phyloP scores from a whole-genome alignment of 192 early-diverging fungal species.

The Podila verticillata region DNA sequence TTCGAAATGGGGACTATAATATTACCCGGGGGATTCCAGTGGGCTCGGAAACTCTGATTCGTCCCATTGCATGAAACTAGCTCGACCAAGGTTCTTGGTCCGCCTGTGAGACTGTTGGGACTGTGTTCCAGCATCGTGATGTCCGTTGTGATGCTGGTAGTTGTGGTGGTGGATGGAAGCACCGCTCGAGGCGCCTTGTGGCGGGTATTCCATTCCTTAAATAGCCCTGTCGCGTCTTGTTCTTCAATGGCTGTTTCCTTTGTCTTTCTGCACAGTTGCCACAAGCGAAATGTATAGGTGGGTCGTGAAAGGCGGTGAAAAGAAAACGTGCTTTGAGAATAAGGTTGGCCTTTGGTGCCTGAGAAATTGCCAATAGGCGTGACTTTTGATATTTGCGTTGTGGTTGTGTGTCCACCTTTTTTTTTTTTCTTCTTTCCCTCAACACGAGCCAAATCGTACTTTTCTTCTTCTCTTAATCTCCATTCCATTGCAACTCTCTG shows the following conservation, averaged over 20 bases:
- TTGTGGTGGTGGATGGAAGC: background rate
- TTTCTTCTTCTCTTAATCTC: background rate
- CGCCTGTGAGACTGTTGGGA: constrained; percentile 15
- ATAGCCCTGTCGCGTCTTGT: no score
- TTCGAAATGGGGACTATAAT: background rate
- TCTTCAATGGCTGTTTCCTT: no score
- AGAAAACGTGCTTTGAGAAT: no score
- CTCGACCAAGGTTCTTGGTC: background rate
- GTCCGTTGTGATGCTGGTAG: background rate
- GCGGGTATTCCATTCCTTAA: background rate
- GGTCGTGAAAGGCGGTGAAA: no score
- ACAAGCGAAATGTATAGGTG: no score
- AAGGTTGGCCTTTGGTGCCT: no score
- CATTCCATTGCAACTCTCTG: background rate
- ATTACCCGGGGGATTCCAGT: constrained; percentile 36
- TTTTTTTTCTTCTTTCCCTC: background rate
- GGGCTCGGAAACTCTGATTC: constrained; percentile 40
- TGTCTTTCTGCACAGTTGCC: no score
- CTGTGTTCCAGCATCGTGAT: background rate
- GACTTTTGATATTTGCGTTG: no score
- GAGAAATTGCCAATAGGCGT: no score
- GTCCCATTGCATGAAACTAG: constrained; percentile 36
- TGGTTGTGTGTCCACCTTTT: background rate
- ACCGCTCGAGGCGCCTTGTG: background rate
- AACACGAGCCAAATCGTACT: background rate